Conservation (phyloP, 2,329 filamentous ascomycete species). For the Simplicillium sp. region DNA sequence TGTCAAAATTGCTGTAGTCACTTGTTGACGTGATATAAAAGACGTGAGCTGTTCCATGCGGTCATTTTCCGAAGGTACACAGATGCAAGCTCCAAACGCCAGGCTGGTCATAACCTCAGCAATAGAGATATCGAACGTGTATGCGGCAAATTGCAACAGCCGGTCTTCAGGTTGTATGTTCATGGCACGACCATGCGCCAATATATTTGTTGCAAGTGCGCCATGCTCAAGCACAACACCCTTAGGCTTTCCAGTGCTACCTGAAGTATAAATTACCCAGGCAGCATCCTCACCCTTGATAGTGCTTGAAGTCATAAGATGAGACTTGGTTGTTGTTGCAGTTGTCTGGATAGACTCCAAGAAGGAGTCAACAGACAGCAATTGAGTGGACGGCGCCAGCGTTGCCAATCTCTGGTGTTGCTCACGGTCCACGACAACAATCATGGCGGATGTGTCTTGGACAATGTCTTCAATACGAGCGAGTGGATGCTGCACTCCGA, state of each 20-base stretch:
- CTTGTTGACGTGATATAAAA: background rate
- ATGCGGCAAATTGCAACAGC: slow-evolving; percentile 14
- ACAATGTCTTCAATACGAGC: background rate
- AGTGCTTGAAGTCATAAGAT: too few species aligned
- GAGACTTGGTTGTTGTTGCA: too few species aligned
- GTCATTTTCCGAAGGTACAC: background rate
- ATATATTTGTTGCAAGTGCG: slow-evolving; percentile 4
- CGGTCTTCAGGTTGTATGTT: slow-evolving; percentile 5
- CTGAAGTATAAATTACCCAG: slow-evolving; percentile 7
- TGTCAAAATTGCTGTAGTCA: background rate
- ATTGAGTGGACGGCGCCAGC: too few species aligned
- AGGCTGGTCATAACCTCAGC: slow-evolving; percentile 10
- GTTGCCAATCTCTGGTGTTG: too few species aligned
- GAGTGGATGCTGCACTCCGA: background rate
- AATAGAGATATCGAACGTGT: slow-evolving; percentile 7
- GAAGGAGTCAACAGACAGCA: background rate
- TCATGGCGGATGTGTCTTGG: background rate
- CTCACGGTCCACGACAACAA: background rate
- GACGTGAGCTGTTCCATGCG: background rate
- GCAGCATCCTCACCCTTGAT: too few species aligned
- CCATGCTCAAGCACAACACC: slow-evolving; percentile 11
- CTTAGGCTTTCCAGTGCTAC: slow-evolving; percentile 10
- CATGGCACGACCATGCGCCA: slow-evolving; percentile 2
- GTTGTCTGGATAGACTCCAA: too few species aligned
- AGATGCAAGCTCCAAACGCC: background rate